Conservation (phyloP, 441 rosid species). For the Pelargonium australe region DNA sequence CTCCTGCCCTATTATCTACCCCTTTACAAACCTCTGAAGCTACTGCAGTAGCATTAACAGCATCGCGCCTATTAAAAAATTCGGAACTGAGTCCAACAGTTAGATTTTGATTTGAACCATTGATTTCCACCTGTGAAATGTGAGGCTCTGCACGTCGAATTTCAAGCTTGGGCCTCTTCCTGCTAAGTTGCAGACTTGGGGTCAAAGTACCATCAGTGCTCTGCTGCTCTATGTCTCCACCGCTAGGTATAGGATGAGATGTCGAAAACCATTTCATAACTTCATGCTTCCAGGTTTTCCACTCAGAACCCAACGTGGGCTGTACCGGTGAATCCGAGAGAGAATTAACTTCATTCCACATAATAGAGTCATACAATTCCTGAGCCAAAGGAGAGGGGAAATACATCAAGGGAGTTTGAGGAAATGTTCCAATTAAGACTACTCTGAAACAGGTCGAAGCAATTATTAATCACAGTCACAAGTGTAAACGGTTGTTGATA, state of each 20-base stretch:
- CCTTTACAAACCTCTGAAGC: conserved; percentile 30
- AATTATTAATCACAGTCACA: conserved; percentile 1
- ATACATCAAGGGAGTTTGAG: conserved; percentile 12
- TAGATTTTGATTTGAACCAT: conserved; percentile 34
- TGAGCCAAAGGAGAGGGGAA: conserved; percentile 27
- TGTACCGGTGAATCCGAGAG: conserved; percentile 58
- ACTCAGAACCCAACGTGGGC: conserved; percentile 65
- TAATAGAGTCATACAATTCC: conserved; percentile 75
- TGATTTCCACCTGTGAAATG: conserved; percentile 45
- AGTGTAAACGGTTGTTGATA: not conserved
- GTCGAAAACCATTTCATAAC: conserved; percentile 73
- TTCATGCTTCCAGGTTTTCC: conserved; percentile 99
- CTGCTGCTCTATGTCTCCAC: conserved; percentile 38
- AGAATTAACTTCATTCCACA: conserved; percentile 78
- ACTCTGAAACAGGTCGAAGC: not conserved
- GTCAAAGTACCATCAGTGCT: conserved; percentile 38
- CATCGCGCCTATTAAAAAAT: conserved; percentile 44
- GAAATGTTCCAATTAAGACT: not conserved
- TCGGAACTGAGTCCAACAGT: conserved; percentile 55
- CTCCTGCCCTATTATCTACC: conserved; percentile 30
- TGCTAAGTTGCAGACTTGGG: conserved; percentile 45
- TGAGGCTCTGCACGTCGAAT: conserved; percentile 88
- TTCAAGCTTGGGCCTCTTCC: conserved; percentile 92
- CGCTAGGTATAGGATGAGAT: conserved; percentile 39
- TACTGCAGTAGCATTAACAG: conserved; percentile 28